Base-by-base conservation (phyloP, 1,139 yeast species). In the Pichia cactophila region DNA sequence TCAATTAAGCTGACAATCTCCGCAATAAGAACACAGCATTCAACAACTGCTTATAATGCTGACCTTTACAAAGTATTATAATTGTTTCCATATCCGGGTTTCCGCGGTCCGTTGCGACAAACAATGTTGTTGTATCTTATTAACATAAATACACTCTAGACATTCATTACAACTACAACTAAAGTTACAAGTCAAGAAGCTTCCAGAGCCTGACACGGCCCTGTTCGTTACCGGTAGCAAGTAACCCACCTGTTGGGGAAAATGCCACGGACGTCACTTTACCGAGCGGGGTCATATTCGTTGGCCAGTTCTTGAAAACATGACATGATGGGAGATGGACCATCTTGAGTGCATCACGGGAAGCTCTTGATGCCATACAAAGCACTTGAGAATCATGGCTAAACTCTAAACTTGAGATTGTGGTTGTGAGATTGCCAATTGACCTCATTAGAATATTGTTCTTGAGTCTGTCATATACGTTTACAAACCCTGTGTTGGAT, bases 221-320 rank as follows among this genome's bases (percentile, higher is more conserved):
- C 31, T 80, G 86, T 61, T 88, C 95, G 61, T 90, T 92, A 54
- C 96, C 98, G 1, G 89, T 78, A 17, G 92, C 88, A 53, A 92
- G 67, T 82, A 89, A 80, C 66, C 88, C 92, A 51, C 83, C 80
- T 55, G 81, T 81, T 29, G 95, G 90, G 29, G 95, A 81, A 66
- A 90, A 90, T 11, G 81, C 77, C 4, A 81, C 83, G n/a, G 84
- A 70, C 1, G 97, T 87, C 41, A 94, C 96, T 58, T 83, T 81
- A 28, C 98, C 99, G 57, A 94, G 75, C 4, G 98, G 98, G 0
- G 99, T 90, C 9, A 89, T 92, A 50, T 92, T 82, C 2, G 97
- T 92, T 23, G 99, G 99, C 98, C 98, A 94, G 71, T 94, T 94
- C 50, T 82, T 75, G 67, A 82, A 94, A 4, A 87, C 96, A 12